Evolutionary conservation across 768 basidiomycete genomes (phyloP).

Genomic region (Auricularia auricula-judae): DNA sequence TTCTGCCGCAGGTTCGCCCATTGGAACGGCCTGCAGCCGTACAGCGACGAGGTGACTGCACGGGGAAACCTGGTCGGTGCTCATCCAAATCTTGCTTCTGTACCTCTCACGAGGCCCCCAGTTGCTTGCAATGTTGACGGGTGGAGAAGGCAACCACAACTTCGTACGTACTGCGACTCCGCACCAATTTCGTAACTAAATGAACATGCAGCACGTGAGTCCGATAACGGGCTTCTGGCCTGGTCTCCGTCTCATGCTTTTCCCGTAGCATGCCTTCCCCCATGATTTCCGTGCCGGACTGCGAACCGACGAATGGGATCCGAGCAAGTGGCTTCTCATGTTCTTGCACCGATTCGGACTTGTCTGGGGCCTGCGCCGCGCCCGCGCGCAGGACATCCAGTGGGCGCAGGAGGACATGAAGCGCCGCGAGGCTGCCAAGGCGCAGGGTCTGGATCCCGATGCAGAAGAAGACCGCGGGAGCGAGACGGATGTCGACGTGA

Average conservation of each 20-base stretch:
- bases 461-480: neutral
- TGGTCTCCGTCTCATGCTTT: constrained; percentile 5
- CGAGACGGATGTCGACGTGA: neutral
- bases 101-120: constrained; percentile 15
- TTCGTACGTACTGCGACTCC: constrained; percentile 34
- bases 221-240: neutral
- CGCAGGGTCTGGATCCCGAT: constrained; percentile 6
- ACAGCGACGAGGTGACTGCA: constrained; percentile 72
- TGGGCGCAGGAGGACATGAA: constrained; percentile 40
- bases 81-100: neutral
- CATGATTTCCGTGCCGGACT: constrained; percentile 68
- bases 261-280: constrained; percentile 59
- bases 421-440: constrained; percentile 19
- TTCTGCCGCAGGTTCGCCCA: constrained; percentile 47
- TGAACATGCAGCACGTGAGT: constrained; percentile 32
- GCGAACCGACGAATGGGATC: constrained; percentile 56
- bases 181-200: neutral
- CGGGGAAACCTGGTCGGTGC: constrained; percentile 53
- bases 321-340: constrained; percentile 69
- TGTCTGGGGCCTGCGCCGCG: constrained; percentile 37
- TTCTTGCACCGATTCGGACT: constrained; percentile 38
- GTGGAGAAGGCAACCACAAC: constrained; percentile 73
- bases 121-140: constrained; percentile 58
- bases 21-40: constrained; percentile 72
- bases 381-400: constrained; percentile 35